Conservation (phyloP, 192 early-diverging fungal genomes). For the Gryganskiella cystojenkinii region DNA sequence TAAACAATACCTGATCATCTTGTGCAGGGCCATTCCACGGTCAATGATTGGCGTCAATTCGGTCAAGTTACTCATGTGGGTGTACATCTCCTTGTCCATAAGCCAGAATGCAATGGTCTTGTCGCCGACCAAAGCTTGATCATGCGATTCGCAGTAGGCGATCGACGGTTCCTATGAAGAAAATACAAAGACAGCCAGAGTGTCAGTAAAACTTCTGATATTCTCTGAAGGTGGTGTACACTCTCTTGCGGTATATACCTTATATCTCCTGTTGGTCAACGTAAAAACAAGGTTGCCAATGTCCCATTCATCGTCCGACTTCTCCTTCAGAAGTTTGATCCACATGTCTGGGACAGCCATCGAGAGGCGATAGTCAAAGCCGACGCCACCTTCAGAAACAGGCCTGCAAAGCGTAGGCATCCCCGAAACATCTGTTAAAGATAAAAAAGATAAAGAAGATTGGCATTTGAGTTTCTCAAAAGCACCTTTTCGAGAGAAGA, state of each 20-base stretch:
- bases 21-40: slow-evolving; percentile 94
- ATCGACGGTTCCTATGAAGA: slow-evolving; percentile 87
- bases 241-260: slow-evolving; percentile 51
- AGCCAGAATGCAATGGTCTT: slow-evolving; percentile 99
- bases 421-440: slow-evolving; percentile 90
- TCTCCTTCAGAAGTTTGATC: slow-evolving; percentile 98
- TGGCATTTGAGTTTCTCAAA: not conserved
- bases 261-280: slow-evolving; percentile 90
- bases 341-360: slow-evolving; percentile 99
- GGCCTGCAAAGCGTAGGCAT: slow-evolving; percentile 97
- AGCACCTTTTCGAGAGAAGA: not conserved
- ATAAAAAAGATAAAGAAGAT: not conserved
- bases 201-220: not conserved
- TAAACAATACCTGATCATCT: slow-evolving; percentile 84
- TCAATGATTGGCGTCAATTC: slow-evolving; percentile 91
- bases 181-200: not conserved
- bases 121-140: slow-evolving; percentile 98
- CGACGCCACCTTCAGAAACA: slow-evolving; percentile 89
- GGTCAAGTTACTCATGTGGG: slow-evolving; percentile 87
- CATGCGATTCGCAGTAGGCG: slow-evolving; percentile 96
- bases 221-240: not conserved
- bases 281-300: slow-evolving; percentile 88
- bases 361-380: slow-evolving; percentile 95
- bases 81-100: slow-evolving; percentile 99
- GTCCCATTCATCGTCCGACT: slow-evolving; percentile 91